Evolutionary conservation across 192 early-diverging fungal genomes (phyloP), one percentile per base, ranked within the genome.

Genomic region (Fimicolochytrium jonesii): DNA sequence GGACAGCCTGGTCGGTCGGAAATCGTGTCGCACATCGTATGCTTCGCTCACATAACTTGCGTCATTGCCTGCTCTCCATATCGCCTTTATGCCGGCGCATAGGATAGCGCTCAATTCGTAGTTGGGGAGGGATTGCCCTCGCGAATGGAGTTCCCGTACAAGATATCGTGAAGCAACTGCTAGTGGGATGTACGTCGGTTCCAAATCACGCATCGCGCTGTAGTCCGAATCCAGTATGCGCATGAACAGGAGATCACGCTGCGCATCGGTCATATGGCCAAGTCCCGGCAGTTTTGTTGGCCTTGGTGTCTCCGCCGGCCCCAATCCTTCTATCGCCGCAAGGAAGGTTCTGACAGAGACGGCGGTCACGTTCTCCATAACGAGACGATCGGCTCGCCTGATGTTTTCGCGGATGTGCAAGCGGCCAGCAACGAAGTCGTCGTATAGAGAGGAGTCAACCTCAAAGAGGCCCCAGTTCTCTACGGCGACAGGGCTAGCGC

Each of bases 71-170:
- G 46, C 7, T 10, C 11, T 9, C 15, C 23, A 17, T 7, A n/a
- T 7, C 2, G 56, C 2, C 5, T 50, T 11, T 3, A 61, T 17
- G 13, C 64, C 51, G 25, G 30, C 37, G 43, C 64, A 43, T 17
- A 57, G 1, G 17, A 66, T 43, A 13, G 64, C 64, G 13, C 44
- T 23, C 9, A 66, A 10, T 42, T 66, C 64, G 39, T 45, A 47
- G 35, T 66, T 57, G n/a, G 64, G 54, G 9, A 66, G 9, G 15
- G 51, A 29, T 17, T 57, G 51, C 6, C 34, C 64, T 29, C 41
- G n/a, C 18, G 43, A 23, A n/a, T 3, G 22, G 15, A 39, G 25
- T 13, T 56, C 42, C 3, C 10, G 33, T 13, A 66, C 46, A 52
- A 66, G 10, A 39, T 18, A 44, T 29, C 64, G 51, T 25, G 39